Evolutionary conservation across 345 rosid species (phyloP).

Genomic region (Turnera subulata): DNA sequence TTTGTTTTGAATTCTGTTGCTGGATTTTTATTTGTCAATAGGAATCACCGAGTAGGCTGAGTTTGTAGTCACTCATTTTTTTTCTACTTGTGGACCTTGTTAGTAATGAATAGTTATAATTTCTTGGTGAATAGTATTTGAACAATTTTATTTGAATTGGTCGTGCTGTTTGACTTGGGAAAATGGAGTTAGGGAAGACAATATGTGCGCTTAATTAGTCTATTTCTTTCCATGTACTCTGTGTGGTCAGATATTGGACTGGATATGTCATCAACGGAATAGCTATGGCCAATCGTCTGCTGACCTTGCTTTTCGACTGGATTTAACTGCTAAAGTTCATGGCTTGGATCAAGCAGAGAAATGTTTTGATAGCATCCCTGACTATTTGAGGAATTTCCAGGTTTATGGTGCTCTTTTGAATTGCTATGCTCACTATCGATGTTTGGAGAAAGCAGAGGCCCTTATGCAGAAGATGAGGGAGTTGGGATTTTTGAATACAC

Average conservation of each 20-base stretch:
- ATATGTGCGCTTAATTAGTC: neutral
- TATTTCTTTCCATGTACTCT: neutral
- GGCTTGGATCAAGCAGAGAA: slow-evolving; percentile 5
- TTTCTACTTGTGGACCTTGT: no score
- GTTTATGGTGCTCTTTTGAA: slow-evolving; percentile 1
- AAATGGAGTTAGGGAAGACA: no score
- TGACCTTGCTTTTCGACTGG: slow-evolving; percentile 1
- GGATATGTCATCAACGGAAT: neutral
- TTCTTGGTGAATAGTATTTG: no score
- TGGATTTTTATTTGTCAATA: neutral
- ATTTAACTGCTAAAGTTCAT: slow-evolving; percentile 4
- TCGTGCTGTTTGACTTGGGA: no score
- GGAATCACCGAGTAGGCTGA: no score
- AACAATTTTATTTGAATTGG: no score
- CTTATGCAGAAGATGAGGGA: neutral
- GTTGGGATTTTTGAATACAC: neutral
- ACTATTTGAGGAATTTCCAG: neutral
- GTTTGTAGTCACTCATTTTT: no score
- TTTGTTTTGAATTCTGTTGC: neutral
- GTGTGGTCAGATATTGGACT: neutral
- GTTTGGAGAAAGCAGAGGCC: slow-evolving; percentile 7
- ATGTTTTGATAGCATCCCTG: slow-evolving; percentile 6
- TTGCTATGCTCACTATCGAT: slow-evolving; percentile 4
- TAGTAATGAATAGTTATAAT: no score
- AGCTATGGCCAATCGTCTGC: neutral